Evolutionary conservation across 345 rosid genomes (phyloP).

Genomic region (Salix exigua): DNA sequence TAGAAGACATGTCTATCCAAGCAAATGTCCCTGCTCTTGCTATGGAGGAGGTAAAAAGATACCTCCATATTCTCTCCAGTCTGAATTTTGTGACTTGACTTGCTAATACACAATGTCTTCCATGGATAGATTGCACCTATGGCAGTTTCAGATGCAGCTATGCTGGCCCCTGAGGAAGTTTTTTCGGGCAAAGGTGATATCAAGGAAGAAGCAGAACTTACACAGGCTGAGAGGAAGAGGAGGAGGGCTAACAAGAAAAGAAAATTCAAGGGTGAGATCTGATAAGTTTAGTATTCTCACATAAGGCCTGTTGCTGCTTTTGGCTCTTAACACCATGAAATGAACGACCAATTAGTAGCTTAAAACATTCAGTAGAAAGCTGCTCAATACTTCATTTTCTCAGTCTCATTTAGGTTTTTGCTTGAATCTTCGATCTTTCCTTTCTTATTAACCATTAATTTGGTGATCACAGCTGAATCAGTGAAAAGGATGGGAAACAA

Average conservation of each 20-base stretch:
- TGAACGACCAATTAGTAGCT: neutral
- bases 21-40: conserved; percentile 91
- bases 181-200: conserved; percentile 77
- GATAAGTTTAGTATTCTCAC: neutral
- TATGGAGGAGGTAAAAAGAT: conserved; percentile 80
- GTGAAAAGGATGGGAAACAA: conserved; percentile 50
- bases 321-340: neutral
- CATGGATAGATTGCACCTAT: conserved; percentile 72
- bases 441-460: conserved; percentile 6
- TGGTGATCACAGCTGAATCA: conserved; percentile 50
- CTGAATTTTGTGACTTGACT: neutral
- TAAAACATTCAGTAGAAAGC: neutral
- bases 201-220: conserved; percentile 81
- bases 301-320: neutral
- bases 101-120: conserved; percentile 17
- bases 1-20: conserved; percentile 88
- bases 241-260: conserved; percentile 98
- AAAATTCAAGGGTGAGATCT: conserved; percentile 61
- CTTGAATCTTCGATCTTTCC: neutral
- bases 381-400: neutral
- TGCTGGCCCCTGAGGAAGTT: conserved; percentile 97
- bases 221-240: conserved; percentile 80
- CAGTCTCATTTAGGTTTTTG: neutral
- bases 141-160: conserved; percentile 92
- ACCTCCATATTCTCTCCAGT: neutral